These are phyloP conservation scores for Lagenidium giganteum DNA, from an alignment of 352 stramenopile genomes.

Conservation along the genomic window DNA sequence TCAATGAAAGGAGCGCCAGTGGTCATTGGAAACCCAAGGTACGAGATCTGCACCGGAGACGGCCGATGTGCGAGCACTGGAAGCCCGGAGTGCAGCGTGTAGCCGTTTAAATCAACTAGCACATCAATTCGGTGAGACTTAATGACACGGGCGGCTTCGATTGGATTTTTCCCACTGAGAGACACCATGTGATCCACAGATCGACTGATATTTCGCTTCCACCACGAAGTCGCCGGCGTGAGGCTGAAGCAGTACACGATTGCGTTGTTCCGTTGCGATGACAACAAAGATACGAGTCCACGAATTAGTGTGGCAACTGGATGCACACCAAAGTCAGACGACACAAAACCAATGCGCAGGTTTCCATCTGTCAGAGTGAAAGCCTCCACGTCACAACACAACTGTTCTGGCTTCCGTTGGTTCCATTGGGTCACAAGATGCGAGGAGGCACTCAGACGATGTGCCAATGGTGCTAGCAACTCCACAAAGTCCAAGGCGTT, in stretches of 20 bases:
- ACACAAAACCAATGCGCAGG: conserved; percentile 66
- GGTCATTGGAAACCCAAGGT: conserved; percentile 76
- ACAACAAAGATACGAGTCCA: conserved; percentile 49
- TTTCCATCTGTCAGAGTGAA: neutral
- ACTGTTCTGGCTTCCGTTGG: neutral
- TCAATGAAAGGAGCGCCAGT: conserved; percentile 57
- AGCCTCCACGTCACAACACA: neutral
- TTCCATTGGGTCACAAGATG: conserved; percentile 5
- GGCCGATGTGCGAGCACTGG: conserved; percentile 54
- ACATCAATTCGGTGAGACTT: conserved; percentile 57
- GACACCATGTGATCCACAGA: conserved; percentile 67
- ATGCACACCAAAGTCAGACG: conserved; percentile 80
- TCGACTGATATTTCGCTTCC: conserved; percentile 72
- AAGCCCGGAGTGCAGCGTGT: conserved; percentile 76
- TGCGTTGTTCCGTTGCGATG: conserved; percentile 15
- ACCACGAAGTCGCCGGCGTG: conserved; percentile 57
- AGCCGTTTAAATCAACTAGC: conserved; percentile 79
- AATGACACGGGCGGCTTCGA: conserved; percentile 43
- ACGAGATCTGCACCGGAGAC: conserved; percentile 63
- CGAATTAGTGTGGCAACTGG: conserved; percentile 67
- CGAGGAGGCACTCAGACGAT: too few relatives aligned
- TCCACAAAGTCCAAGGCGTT: conserved; percentile 50
- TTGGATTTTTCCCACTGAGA: conserved; percentile 43
- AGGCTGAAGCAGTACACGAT: conserved; percentile 75
- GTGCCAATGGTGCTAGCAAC: conserved; percentile 21